Base-by-base conservation (phyloP, 179 eudicot species). In the Beta corolliflora region DNA sequence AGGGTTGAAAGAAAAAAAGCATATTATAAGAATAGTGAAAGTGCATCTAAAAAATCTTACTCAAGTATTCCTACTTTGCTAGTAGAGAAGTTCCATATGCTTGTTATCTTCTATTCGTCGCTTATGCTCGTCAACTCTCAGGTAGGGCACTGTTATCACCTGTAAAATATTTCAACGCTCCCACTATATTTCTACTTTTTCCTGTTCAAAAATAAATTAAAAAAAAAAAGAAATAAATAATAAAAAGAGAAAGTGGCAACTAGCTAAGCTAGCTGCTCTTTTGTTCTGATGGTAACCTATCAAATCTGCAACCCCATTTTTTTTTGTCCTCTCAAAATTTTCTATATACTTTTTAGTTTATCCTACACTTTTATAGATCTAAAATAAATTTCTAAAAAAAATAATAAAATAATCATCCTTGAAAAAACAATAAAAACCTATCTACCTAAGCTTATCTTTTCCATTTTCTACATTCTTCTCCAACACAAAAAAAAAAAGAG, bases 111-210 rank as follows among this genome's bases (percentile, higher is more conserved):
- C 78, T 58, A 55, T 18, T 75, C 64, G 78, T 75, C 52, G 13
- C 31, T 59, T 59, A 31, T 75, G 53, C 66, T 79, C 74, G 75
- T 79, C 76, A 79, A 69, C 81, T 79, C 81, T 70, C 44, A 79
- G 75, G 81, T 69, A 79, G 81, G 81, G 44, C 81, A 74, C 82
- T 61, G 29, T 72, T 14, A 50, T 29, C 14, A 54, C 41, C n/a
- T 14, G 1, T 19, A 12, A 3, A 21, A 3, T 3, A 12, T 80
- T 74, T 52, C 64, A 80, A 73, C 73, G 73, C 83, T 29, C 78
- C 78, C 78, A 63, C 73, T 73, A 41, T 64, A 36, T 16, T 1
- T 53, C 72, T 18, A 63, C 71, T 61, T 79, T 79, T 71, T 60
- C 23, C 53, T 12, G 14, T 25, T 10, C 7, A 54, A 5, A 50